These are phyloP conservation scores for Amylocystis lapponica DNA, from an alignment of 768 basidiomycete species.

Conservation along the genomic window DNA sequence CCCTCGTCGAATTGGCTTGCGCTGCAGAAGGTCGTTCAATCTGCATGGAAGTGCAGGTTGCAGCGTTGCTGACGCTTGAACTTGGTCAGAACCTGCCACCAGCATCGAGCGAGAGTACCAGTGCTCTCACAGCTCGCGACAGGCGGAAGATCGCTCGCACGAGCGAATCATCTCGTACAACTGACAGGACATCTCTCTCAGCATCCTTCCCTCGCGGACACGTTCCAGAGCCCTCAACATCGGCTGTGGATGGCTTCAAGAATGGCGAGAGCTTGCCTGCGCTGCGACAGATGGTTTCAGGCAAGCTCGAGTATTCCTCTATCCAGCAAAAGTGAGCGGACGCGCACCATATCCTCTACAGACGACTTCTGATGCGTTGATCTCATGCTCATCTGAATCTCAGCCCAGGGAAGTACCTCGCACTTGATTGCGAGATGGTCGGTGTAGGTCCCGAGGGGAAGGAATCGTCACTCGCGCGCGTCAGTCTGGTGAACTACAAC, in stretches of 20 bases:
- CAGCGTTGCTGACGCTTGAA: neutral
- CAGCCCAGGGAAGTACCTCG: slow-evolving; percentile 63
- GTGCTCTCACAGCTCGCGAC: slow-evolving; percentile 8
- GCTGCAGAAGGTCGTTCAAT: slow-evolving; percentile 40
- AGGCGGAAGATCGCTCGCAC: slow-evolving; percentile 13
- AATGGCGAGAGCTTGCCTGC: slow-evolving; percentile 43
- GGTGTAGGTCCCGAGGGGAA: slow-evolving; percentile 80
- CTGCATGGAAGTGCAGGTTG: neutral
- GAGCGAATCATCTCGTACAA: neutral
- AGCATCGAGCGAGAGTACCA: neutral
- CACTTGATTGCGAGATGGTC: slow-evolving; percentile 98
- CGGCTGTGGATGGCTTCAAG: slow-evolving; percentile 26
- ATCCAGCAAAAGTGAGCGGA: slow-evolving; percentile 40
- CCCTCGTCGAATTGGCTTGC: slow-evolving; percentile 60
- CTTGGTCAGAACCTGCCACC: slow-evolving; percentile 10
- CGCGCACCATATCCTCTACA: neutral
- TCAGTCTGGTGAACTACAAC: slow-evolving; percentile 85
- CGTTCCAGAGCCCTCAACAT: neutral
- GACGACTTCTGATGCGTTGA: neutral
- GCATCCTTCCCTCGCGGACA: slow-evolving; percentile 8
- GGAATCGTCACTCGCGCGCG: slow-evolving; percentile 84
- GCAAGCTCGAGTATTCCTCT: slow-evolving; percentile 34
- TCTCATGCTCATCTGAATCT: neutral
- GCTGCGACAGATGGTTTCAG: slow-evolving; percentile 50
- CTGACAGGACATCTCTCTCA: slow-evolving; percentile 6